Evolutionary conservation across 305 asterid genomes (phyloP).

Genomic region (Solanum hybrid): DNA sequence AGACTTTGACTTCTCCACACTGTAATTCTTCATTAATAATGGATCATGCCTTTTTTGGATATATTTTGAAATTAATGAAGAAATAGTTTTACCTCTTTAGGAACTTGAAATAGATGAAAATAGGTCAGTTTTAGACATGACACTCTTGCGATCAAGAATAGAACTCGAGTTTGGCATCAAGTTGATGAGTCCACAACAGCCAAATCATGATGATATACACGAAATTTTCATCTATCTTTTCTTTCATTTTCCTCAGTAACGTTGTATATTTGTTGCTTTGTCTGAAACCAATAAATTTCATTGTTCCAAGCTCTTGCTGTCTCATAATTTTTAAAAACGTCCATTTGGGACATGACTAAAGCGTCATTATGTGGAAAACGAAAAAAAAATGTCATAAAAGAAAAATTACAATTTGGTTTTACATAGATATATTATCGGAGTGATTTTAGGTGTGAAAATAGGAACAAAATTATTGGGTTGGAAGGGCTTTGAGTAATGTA

Average conservation of each 20-base stretch:
- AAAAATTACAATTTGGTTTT: background rate
- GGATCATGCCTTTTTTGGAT: too few species aligned
- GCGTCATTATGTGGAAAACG: background rate
- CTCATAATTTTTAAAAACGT: background rate
- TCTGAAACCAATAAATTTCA: background rate
- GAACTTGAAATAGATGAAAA: too few species aligned
- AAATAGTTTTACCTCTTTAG: too few species aligned
- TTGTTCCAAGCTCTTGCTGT: background rate
- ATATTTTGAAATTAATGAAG: too few species aligned
- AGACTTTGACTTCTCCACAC: too few species aligned
- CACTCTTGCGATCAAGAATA: too few species aligned
- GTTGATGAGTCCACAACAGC: conserved; percentile 35
- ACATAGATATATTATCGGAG: too few species aligned
- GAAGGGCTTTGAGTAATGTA: too few species aligned
- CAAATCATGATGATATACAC: background rate
- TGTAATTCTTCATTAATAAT: too few species aligned
- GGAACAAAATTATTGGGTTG: too few species aligned
- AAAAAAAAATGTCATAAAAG: background rate
- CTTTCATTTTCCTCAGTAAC: background rate
- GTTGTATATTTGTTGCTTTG: background rate
- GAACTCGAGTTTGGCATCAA: conserved; percentile 22
- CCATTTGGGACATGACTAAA: background rate
- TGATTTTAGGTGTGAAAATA: too few species aligned
- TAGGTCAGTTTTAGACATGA: too few species aligned
- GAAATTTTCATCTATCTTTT: background rate